Evolutionary conservation across 306 rosid species (phyloP).

Genomic region (Castanea mollissima): DNA sequence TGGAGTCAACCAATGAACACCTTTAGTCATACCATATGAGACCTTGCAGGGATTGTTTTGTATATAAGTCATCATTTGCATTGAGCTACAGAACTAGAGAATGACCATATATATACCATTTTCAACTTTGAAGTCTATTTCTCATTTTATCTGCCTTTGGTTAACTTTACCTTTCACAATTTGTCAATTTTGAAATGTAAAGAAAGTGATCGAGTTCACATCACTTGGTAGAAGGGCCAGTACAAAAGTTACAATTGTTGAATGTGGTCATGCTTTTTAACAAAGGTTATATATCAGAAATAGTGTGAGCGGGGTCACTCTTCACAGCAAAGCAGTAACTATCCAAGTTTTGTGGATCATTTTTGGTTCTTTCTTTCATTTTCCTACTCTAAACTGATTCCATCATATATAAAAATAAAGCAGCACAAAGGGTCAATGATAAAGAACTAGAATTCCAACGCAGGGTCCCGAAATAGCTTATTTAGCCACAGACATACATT

Average conservation of each 20-base stretch:
- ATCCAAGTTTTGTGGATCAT: conserved; percentile 17
- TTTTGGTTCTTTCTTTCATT: conserved; percentile 11
- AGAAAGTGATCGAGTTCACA: conserved; percentile 3
- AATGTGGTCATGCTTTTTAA: neutral
- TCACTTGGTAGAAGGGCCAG: conserved; percentile 28
- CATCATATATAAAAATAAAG: conserved; percentile 18
- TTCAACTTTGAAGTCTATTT: too few relatives aligned
- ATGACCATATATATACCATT: too few relatives aligned
- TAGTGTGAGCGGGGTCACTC: neutral
- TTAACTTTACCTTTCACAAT: too few relatives aligned
- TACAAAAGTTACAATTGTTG: conserved; percentile 17
- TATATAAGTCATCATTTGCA: too few relatives aligned
- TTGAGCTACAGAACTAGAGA: too few relatives aligned
- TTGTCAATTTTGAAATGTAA: neutral
- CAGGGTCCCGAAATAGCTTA: conserved; percentile 42
- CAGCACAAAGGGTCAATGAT: conserved; percentile 40
- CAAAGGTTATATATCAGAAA: neutral
- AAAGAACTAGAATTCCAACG: conserved; percentile 37
- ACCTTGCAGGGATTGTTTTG: too few relatives aligned
- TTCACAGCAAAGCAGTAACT: neutral
- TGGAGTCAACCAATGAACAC: too few relatives aligned
- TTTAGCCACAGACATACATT: conserved; percentile 23
- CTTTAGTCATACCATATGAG: too few relatives aligned
- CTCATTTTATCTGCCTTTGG: too few relatives aligned
- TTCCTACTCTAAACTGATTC: conserved; percentile 6